Conservation (phyloP, 1,284 basidiomycete genomes). For the Bondarzewia mesenterica region DNA sequence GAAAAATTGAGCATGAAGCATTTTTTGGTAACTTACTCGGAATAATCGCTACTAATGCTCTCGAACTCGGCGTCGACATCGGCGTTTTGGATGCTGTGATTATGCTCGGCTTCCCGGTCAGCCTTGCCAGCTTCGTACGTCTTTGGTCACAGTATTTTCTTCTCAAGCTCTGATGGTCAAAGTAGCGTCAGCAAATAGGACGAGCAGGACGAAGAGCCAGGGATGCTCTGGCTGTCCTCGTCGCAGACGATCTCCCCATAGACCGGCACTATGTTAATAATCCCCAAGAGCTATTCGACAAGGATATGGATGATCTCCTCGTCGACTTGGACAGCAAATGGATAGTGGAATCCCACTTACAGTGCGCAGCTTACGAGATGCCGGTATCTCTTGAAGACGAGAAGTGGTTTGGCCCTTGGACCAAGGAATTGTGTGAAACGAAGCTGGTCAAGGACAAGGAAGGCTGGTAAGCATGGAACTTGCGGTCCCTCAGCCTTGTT, state of each 20-base stretch:
- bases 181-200: slow-evolving; percentile 80
- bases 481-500: neutral
- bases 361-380: slow-evolving; percentile 86
- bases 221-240: slow-evolving; percentile 76
- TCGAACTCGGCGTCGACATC: slow-evolving; percentile 90
- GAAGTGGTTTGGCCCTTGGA: slow-evolving; percentile 64
- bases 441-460: slow-evolving; percentile 55
- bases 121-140: slow-evolving; percentile 69
- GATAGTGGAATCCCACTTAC: slow-evolving; percentile 78
- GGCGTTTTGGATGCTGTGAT: slow-evolving; percentile 84
- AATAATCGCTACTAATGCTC: slow-evolving; percentile 86
- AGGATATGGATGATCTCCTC: slow-evolving; percentile 53
- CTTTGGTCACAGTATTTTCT: neutral
- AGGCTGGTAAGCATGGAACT: slow-evolving; percentile 63
- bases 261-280: slow-evolving; percentile 75
- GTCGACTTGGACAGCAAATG: slow-evolving; percentile 73
- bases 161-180: slow-evolving; percentile 1
- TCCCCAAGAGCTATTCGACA: slow-evolving; percentile 65
- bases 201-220: slow-evolving; percentile 78
- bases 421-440: slow-evolving; percentile 47
- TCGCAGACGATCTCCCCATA: slow-evolving; percentile 66
- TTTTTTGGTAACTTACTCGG: slow-evolving; percentile 79
- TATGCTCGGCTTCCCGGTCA: slow-evolving; percentile 82
- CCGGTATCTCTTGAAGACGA: slow-evolving; percentile 65
- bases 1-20: slow-evolving; percentile 80